Evolutionary conservation across 2,329 filamentous ascomycete genomes (phyloP).

Genomic region (Domatiomyces catenatus): DNA sequence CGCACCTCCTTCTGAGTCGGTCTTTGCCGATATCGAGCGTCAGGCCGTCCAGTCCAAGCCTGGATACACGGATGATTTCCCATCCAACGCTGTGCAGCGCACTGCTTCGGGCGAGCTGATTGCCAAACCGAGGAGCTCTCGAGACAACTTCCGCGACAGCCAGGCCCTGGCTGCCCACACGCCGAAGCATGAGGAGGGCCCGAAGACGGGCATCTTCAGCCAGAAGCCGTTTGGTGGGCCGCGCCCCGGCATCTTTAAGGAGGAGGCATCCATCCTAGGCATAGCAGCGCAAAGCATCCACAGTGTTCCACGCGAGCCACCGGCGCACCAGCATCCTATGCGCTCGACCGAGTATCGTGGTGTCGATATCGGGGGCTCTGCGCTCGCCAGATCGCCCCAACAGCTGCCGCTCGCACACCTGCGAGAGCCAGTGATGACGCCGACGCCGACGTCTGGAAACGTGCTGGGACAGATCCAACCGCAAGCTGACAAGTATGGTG

Average conservation of each 20-base stretch:
- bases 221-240: conserved; percentile 26
- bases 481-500: conserved; percentile 4
- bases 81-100: conserved; percentile 10
- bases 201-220: conserved; percentile 22
- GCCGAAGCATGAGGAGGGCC: neutral
- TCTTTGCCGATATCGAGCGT: conserved; percentile 27
- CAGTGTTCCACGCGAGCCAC: conserved; percentile 22
- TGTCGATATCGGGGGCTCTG: conserved; percentile 1
- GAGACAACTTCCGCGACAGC: conserved; percentile 6
- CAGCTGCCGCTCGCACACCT: conserved; percentile 5
- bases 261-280: conserved; percentile 22
- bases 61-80: conserved; percentile 15
- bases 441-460: conserved; percentile 5
- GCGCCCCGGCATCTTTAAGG: conserved; percentile 29
- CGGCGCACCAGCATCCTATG: conserved; percentile 11
- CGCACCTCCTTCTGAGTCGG: conserved; percentile 20
- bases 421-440: conserved; percentile 5
- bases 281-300: conserved; percentile 21
- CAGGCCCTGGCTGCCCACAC: conserved; percentile 3
- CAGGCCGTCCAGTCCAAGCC: conserved; percentile 21
- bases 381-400: conserved; percentile 3
- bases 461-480: conserved; percentile 2
- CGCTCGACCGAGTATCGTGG: conserved; percentile 6
- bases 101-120: conserved; percentile 9
- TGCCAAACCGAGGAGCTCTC: conserved; percentile 6